Evolutionary conservation across 139 green algal genomes (phyloP).

Genomic region (Coccomyxa sp.): DNA sequence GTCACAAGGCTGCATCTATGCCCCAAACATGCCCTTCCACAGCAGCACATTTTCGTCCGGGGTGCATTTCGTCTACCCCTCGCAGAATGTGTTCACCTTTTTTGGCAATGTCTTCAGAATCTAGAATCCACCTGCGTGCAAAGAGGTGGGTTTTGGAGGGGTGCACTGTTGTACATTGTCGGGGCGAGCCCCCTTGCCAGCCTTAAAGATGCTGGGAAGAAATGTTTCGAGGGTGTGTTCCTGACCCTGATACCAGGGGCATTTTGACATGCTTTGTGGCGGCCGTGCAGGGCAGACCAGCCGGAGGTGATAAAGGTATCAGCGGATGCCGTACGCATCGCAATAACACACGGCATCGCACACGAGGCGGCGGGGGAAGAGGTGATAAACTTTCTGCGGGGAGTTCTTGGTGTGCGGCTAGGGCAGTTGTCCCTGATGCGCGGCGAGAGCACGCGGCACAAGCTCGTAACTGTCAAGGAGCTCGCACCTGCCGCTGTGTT

Average conservation of each 20-base stretch:
- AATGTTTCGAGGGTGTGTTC: neutral
- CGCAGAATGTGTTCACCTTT: neutral
- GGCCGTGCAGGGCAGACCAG: slow-evolving; percentile 10
- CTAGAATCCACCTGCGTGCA: neutral
- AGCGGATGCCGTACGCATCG: slow-evolving; percentile 66
- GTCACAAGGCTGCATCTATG: neutral
- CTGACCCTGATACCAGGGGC: neutral
- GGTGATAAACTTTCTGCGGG: slow-evolving; percentile 33
- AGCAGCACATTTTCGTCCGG: neutral
- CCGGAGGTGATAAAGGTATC: slow-evolving; percentile 51
- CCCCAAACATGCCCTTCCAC: neutral
- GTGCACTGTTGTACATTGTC: neutral
- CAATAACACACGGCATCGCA: slow-evolving; percentile 45
- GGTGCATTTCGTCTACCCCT: neutral
- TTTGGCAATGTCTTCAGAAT: neutral
- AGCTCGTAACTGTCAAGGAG: slow-evolving; percentile 32
- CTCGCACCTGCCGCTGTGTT: slow-evolving; percentile 25
- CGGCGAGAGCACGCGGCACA: slow-evolving; percentile 41
- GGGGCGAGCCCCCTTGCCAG: neutral
- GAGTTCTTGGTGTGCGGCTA: slow-evolving; percentile 37
- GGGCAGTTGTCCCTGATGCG: slow-evolving; percentile 42
- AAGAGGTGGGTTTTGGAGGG: too few species aligned
- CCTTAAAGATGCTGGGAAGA: neutral
- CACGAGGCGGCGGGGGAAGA: neutral
- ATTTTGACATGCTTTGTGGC: neutral